phyloP scores from a whole-genome alignment of 176 grass and related monocot genomes.

The Alloteropsis semialata region DNA sequence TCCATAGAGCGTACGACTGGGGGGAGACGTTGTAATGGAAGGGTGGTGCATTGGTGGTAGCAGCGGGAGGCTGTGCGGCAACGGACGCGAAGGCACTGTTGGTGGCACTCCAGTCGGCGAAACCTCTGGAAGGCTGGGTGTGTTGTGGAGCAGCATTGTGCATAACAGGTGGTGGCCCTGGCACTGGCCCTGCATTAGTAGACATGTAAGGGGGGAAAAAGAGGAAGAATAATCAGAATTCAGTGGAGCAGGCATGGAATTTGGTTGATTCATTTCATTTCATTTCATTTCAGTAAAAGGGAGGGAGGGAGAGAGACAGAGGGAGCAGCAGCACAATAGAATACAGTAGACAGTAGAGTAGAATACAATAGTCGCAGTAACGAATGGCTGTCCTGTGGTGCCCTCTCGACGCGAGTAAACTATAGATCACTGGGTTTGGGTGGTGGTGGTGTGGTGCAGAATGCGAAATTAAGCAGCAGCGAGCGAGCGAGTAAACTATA shows the following conservation, averaged over 20 bases:
- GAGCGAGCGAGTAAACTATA: too few relatives aligned
- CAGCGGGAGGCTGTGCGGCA: background rate
- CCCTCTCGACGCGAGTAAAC: too few relatives aligned
- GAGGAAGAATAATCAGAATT: background rate
- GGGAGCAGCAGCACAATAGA: too few relatives aligned
- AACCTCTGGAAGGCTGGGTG: slow-evolving; percentile 12
- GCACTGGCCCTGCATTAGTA: background rate
- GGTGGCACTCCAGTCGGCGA: slow-evolving; percentile 37
- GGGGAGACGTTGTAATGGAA: slow-evolving; percentile 41
- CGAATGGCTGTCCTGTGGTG: too few relatives aligned
- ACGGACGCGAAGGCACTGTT: slow-evolving; percentile 22
- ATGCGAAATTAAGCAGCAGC: too few relatives aligned
- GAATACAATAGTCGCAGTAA: too few relatives aligned
- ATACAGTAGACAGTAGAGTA: too few relatives aligned
- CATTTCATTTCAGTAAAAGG: too few relatives aligned
- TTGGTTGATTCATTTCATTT: too few relatives aligned
- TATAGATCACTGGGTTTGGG: too few relatives aligned
- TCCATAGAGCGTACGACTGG: slow-evolving; percentile 36
- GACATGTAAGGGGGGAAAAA: background rate
- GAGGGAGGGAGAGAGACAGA: too few relatives aligned
- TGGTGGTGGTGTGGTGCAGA: too few relatives aligned
- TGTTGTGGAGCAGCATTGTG: slow-evolving; percentile 24
- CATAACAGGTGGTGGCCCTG: slow-evolving; percentile 10
- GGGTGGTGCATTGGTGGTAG: slow-evolving; percentile 13
- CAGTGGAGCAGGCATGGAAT: background rate